Conservation (phyloP, 495 filamentous ascomycete genomes). For the Lasiosphaeria miniovina region DNA sequence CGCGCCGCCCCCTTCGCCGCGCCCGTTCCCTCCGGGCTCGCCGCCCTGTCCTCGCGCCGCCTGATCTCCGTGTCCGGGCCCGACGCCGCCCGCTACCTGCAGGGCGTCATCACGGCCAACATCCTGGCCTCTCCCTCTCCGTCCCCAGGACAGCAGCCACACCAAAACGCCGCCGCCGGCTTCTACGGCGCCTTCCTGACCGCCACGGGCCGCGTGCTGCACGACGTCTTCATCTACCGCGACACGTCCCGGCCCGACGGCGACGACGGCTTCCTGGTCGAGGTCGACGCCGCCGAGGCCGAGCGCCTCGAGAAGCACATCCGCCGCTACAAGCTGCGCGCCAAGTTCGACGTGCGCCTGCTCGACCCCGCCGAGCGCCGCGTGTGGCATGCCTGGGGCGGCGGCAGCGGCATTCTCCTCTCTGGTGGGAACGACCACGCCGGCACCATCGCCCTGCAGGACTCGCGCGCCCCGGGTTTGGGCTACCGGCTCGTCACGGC, state of each 20-base stretch:
- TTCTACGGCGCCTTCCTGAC: slow-evolving; percentile 83
- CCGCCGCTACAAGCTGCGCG: slow-evolving; percentile 76
- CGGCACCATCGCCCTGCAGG: slow-evolving; percentile 45
- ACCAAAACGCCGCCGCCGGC: slow-evolving; percentile 34
- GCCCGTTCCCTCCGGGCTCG: slow-evolving; percentile 37
- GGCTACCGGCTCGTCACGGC: slow-evolving; percentile 41
- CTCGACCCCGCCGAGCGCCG: slow-evolving; percentile 59
- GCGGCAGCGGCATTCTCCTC: background rate
- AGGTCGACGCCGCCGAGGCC: slow-evolving; percentile 69
- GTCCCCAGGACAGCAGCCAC: slow-evolving; percentile 2
- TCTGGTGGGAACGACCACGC: slow-evolving; percentile 3
- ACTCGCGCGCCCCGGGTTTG: slow-evolving; percentile 66
- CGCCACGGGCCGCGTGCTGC: slow-evolving; percentile 75
- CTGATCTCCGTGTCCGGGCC: slow-evolving; percentile 74
- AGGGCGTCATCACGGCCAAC: slow-evolving; percentile 79
- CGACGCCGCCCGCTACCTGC: slow-evolving; percentile 80
- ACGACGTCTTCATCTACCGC: slow-evolving; percentile 88
- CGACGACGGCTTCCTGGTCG: slow-evolving; percentile 64
- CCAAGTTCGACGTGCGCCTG: slow-evolving; percentile 66
- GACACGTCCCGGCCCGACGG: slow-evolving; percentile 14
- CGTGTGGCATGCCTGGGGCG: slow-evolving; percentile 66
- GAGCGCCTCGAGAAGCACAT: slow-evolving; percentile 64
- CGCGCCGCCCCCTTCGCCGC: slow-evolving; percentile 26
- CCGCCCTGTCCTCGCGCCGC: slow-evolving; percentile 63
- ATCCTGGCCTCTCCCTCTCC: slow-evolving; percentile 41